Base-by-base conservation (phyloP, 768 basidiomycete species). In the Naematelia aurantialba region DNA sequence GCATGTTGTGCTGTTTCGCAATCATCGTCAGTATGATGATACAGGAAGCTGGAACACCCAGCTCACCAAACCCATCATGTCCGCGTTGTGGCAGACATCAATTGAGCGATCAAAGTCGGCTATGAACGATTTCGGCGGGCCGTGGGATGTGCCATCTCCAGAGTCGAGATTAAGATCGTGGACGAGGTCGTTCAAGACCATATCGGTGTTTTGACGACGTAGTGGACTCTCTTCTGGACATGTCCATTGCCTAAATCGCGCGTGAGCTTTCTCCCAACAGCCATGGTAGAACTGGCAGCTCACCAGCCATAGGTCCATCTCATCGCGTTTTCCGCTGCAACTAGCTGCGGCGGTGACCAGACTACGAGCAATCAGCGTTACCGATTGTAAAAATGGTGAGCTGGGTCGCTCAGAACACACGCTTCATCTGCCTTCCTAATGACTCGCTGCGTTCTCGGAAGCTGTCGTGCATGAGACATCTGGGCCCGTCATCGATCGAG, bases 221-320 rank as follows among this genome's bases (percentile, higher is more conserved):
- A 71, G 51, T 14, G 69, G 66, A 26, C 62, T 51, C 14, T 61
- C 65, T 26, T 65, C 69, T 13, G 69, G 69, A 62, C 69, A 71
- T 13, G 69, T 31, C 69, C 69, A 71, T 42, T 49, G 44, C 66
- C 63, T 68, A 30, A 26, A n/a, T 2, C 11, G 24, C 3, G 24
- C 24, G 50, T 45, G 50, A 31, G 49, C 46, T 45, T 14, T 19
- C 34, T 39, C 34, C 8, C 34, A n/a, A 17, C 34, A 17, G 17
- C 8, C 8, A 39, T 8, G 34, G 34, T 17, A 39, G 8, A 39
- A 39, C 34, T 8, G 8, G n/a, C 5, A 39, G 34, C 68, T 29
- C n/a, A 67, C 69, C 69, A 71, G 45, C 69, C 69, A 51, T 68
- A 66, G 0, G 69, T 71, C 66, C 66, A 68, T 5, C 66, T 49